Evolutionary conservation across 139 green algal genomes (phyloP).

Genomic region (Micractinium conductrix): DNA sequence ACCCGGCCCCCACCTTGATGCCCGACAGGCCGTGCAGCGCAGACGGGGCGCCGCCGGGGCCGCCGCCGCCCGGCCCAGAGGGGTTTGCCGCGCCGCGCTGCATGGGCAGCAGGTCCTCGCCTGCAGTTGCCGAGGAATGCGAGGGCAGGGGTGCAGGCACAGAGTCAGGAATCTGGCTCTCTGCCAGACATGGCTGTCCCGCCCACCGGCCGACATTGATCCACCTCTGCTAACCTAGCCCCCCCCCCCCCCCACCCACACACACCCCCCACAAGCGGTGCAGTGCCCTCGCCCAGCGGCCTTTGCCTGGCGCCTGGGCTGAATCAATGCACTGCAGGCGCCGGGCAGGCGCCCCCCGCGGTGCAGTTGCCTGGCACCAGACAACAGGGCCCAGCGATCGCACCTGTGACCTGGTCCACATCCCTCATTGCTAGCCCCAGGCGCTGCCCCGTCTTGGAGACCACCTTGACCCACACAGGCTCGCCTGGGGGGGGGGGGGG

Average conservation of each 20-base stretch:
- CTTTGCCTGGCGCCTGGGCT: too few species aligned
- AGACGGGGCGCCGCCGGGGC: not conserved
- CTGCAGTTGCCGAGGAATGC: not conserved
- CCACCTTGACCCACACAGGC: slow-evolving; percentile 90
- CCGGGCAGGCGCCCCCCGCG: too few species aligned
- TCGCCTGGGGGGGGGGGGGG: slow-evolving; percentile 30
- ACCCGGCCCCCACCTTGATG: slow-evolving; percentile 61
- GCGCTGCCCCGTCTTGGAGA: slow-evolving; percentile 63
- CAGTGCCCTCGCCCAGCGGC: too few species aligned
- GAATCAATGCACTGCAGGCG: too few species aligned
- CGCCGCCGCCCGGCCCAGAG: slow-evolving; percentile 4
- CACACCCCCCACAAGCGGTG: too few species aligned
- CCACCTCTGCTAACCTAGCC: too few species aligned
- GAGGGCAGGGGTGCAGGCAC: not conserved
- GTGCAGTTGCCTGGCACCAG: too few species aligned
- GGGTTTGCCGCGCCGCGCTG: slow-evolving; percentile 43
- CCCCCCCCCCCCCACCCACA: too few species aligned
- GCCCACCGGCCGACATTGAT: too few species aligned
- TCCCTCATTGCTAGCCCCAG: slow-evolving; percentile 92
- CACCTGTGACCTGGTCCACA: slow-evolving; percentile 93
- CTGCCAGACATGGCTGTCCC: too few species aligned
- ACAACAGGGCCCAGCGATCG: too few species aligned
- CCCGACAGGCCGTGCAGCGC: slow-evolving; percentile 84
- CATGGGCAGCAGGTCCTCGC: slow-evolving; percentile 76
- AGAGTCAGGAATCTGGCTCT: not conserved